phyloP scores from a whole-genome alignment of 2,329 filamentous ascomycete species.

The Waltergamsia citrina region DNA sequence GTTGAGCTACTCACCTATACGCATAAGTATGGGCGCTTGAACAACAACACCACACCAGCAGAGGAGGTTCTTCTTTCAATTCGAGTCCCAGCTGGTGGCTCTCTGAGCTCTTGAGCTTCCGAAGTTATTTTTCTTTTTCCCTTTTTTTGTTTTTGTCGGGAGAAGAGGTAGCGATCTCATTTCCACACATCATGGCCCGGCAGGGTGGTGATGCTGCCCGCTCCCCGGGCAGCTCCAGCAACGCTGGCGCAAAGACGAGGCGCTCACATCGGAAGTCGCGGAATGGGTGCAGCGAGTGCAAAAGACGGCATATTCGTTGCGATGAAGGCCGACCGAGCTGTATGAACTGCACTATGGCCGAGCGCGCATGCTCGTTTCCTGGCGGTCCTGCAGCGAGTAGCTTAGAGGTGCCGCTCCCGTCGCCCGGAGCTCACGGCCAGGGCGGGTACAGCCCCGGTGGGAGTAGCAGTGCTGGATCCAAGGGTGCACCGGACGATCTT shows the following conservation, averaged over 20 bases:
- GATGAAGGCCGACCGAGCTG: conserved; percentile 30
- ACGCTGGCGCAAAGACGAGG: conserved; percentile 16
- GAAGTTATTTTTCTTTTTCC: too few relatives aligned
- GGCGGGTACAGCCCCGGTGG: conserved; percentile 2
- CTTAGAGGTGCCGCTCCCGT: background rate
- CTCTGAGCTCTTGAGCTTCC: too few relatives aligned
- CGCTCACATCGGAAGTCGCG: conserved; percentile 29
- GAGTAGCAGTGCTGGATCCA: conserved; percentile 2
- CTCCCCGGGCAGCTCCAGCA: background rate
- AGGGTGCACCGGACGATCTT: background rate
- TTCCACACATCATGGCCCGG: background rate
- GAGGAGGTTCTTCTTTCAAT: too few relatives aligned
- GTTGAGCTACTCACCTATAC: too few relatives aligned
- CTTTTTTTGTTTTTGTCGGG: too few relatives aligned
- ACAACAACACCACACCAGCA: too few relatives aligned
- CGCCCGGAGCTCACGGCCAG: background rate
- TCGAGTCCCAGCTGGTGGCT: too few relatives aligned
- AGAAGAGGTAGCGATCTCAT: too few relatives aligned
- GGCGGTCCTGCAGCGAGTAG: conserved; percentile 2
- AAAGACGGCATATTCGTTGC: conserved; percentile 30
- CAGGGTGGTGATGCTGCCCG: background rate
- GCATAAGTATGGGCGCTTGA: too few relatives aligned
- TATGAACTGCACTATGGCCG: conserved; percentile 26
- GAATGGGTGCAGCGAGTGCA: conserved; percentile 29
- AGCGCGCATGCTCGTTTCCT: conserved; percentile 24